A percentile compares a stretch with the other conserved stretches of the same genome.
These are phyloP conservation scores for Leccinellum albellum DNA, from an alignment of 768 basidiomycete genomes.

Conservation along the genomic window DNA sequence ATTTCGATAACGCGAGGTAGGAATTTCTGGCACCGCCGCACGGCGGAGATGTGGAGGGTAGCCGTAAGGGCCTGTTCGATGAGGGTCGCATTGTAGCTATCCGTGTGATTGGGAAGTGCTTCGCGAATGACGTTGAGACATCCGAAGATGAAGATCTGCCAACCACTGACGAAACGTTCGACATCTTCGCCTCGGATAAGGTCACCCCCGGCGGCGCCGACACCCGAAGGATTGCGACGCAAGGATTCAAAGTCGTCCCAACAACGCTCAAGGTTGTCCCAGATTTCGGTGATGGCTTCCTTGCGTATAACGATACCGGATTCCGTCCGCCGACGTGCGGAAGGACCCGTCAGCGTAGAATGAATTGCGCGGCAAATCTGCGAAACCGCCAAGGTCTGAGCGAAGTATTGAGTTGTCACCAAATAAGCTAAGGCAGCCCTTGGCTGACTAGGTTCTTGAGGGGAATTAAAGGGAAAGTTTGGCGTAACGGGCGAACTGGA, in stretches of 20 bases:
- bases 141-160: constrained; percentile 93
- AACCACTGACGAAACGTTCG: constrained; percentile 72
- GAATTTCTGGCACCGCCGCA: constrained; percentile 43
- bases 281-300: constrained; percentile 68
- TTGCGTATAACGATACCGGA: constrained; percentile 55
- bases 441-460: constrained; percentile 25
- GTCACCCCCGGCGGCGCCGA: constrained; percentile 35
- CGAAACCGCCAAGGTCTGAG: constrained; percentile 71
- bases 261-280: constrained; percentile 75
- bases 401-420: constrained; percentile 56
- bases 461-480: constrained; percentile 22
- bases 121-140: constrained; percentile 88
- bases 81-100: constrained; percentile 38
- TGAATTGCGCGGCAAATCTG: constrained; percentile 78
- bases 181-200: constrained; percentile 48
- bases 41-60: constrained; percentile 46
- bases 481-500: constrained; percentile 21
- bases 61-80: constrained; percentile 46
- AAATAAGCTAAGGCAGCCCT: constrained; percentile 44
- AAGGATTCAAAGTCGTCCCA: constrained; percentile 83
- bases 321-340: constrained; percentile 57
- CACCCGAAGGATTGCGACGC: constrained; percentile 41
- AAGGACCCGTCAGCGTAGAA: constrained; percentile 70
- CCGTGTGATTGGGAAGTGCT: constrained; percentile 51
- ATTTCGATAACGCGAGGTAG: constrained; percentile 51